These are phyloP conservation scores for Tetratostichococcus sp. DNA, from an alignment of 139 green algal species.

Conservation along the genomic window DNA sequence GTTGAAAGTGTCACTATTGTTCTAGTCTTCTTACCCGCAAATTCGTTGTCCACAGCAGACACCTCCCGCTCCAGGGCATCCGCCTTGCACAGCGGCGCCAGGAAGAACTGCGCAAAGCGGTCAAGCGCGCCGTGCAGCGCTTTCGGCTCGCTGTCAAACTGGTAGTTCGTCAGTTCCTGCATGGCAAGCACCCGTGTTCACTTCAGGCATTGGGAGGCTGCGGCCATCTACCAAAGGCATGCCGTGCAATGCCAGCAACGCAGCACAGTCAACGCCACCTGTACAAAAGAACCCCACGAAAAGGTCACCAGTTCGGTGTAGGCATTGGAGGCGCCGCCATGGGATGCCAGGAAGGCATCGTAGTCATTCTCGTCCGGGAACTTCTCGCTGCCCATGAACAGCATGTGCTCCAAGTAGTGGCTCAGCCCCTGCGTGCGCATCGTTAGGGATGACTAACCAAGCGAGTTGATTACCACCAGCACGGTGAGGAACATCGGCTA, in stretches of 20 bases:
- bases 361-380: slow-evolving; percentile 97
- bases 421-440: slow-evolving; percentile 80
- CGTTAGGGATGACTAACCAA: too few species aligned
- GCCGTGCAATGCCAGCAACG: too few species aligned
- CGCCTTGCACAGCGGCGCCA: slow-evolving; percentile 77
- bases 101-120: slow-evolving; percentile 94
- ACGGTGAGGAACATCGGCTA: too few species aligned
- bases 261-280: too few species aligned
- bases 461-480: too few species aligned
- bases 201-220: too few species aligned
- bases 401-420: slow-evolving; percentile 99
- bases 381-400: slow-evolving; percentile 96
- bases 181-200: too few species aligned
- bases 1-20: too few species aligned
- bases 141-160: slow-evolving; percentile 84
- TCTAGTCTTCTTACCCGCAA: too few species aligned
- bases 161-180: slow-evolving; percentile 76
- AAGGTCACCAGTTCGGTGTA: slow-evolving; percentile 85
- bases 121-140: slow-evolving; percentile 78
- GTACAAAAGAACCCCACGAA: too few species aligned
- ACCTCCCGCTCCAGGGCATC: slow-evolving; percentile 89
- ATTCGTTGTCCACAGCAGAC: slow-evolving; percentile 74
- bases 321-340: slow-evolving; percentile 88
- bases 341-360: slow-evolving; percentile 78
- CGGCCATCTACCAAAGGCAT: too few species aligned